These are phyloP conservation scores for Elaeis oleifera DNA, from an alignment of 202 grass and related monocot genomes.

Conservation along the genomic window DNA sequence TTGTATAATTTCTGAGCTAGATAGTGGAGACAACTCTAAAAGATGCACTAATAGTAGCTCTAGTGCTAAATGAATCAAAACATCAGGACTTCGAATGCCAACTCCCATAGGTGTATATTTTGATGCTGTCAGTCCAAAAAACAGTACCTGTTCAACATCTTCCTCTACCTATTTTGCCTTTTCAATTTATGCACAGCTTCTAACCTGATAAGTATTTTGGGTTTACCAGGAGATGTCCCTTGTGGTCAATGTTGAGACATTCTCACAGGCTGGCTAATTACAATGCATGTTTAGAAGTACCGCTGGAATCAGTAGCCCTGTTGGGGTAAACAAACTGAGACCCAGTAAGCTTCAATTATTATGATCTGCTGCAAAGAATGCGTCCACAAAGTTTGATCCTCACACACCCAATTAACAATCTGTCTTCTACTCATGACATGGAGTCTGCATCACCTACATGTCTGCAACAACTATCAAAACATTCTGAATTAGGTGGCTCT, in stretches of 20 bases:
- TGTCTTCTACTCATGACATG: conserved; percentile 17
- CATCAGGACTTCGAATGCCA: conserved; percentile 55
- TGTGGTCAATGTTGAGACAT: conserved; percentile 20
- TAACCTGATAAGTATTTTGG: background rate
- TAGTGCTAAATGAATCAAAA: conserved; percentile 40
- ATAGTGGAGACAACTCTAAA: conserved; percentile 20
- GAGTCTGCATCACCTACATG: background rate
- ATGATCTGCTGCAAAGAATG: conserved; percentile 8
- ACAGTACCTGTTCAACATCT: too few species aligned
- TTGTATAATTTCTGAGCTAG: conserved; percentile 4
- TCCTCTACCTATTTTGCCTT: too few species aligned
- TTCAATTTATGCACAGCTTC: too few species aligned
- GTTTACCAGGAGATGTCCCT: conserved; percentile 20
- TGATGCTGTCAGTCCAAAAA: conserved; percentile 49
- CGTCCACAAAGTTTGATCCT: too few species aligned
- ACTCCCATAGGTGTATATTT: conserved; percentile 56
- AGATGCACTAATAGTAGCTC: conserved; percentile 19
- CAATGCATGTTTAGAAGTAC: background rate
- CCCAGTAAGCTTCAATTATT: conserved; percentile 9
- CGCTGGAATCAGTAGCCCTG: background rate
- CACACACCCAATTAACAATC: background rate
- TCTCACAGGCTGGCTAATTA: conserved; percentile 10
- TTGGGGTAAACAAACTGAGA: background rate
- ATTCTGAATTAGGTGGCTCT: too few species aligned
- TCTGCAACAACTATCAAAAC: conserved; percentile 16